These are phyloP conservation scores for Hypoxylon sp. DNA, from an alignment of 2,329 filamentous ascomycete genomes.

Conservation along the genomic window DNA sequence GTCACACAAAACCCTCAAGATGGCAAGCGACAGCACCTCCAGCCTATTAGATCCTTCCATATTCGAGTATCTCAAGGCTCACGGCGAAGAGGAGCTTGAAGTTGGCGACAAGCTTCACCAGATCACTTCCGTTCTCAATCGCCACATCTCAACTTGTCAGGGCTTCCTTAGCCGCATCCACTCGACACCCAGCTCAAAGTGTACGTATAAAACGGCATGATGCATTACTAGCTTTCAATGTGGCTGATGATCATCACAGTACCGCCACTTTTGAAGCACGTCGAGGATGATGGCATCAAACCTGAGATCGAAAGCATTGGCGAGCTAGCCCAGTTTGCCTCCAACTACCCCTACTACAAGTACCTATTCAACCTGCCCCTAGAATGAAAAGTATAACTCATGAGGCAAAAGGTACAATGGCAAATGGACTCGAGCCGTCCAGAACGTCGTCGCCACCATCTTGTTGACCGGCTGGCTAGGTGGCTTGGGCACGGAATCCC, in stretches of 20 bases:
- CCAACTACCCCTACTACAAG: constrained; percentile 96
- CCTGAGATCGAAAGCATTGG: constrained; percentile 78
- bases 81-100: constrained; percentile 87
- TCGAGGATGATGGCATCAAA: constrained; percentile 76
- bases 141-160: constrained; percentile 83
- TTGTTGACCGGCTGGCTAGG: constrained; percentile 81
- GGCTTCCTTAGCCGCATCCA: constrained; percentile 90
- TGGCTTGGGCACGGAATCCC: constrained; percentile 71
- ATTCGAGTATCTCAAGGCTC: constrained; percentile 87
- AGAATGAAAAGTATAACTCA: constrained; percentile 13
- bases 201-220: constrained; percentile 53
- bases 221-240: constrained; percentile 1
- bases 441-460: constrained; percentile 76
- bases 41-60: constrained; percentile 82
- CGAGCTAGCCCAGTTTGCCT: constrained; percentile 79
- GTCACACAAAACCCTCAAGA: constrained; percentile 31
- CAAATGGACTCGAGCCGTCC: constrained; percentile 86
- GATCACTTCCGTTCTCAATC: constrained; percentile 84
- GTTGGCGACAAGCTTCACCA: constrained; percentile 87
- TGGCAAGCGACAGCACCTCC: constrained; percentile 47
- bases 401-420: constrained; percentile 74
- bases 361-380: constrained; percentile 56
- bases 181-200: constrained; percentile 78
- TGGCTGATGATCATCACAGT: constrained; percentile 62
- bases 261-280: constrained; percentile 74